Conservation (phyloP, 2,329 filamentous ascomycete genomes). For the Cordyceps pruinosa region DNA sequence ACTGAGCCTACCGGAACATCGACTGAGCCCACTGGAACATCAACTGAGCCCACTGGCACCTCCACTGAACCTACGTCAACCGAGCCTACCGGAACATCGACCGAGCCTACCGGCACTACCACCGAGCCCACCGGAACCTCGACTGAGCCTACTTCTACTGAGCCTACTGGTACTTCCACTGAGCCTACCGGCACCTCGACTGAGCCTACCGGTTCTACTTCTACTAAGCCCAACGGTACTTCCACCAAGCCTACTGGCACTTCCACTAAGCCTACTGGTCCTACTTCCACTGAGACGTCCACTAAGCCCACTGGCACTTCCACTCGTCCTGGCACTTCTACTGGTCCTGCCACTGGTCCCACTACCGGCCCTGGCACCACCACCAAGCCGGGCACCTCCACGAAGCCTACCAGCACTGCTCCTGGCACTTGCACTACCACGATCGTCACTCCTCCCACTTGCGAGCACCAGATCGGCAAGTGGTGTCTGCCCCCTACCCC, state of each 20-base stretch:
- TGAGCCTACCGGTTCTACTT: conserved; percentile 2
- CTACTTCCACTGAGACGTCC: conserved; percentile 3
- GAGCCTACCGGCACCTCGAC: conserved; percentile 8
- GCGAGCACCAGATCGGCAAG: conserved; percentile 48
- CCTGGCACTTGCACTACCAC: conserved; percentile 37
- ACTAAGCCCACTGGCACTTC: not conserved
- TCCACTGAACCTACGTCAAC: conserved; percentile 1
- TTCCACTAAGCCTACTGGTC: not conserved
- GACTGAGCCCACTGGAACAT: not conserved
- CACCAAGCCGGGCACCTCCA: conserved; percentile 11
- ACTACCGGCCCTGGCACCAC: not conserved
- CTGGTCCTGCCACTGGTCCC: not conserved
- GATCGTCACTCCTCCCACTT: conserved; percentile 36
- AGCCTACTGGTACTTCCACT: conserved; percentile 2
- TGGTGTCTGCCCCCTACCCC: conserved; percentile 48
- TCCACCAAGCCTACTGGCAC: conserved; percentile 9
- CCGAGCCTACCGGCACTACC: not conserved
- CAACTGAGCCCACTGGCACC: not conserved
- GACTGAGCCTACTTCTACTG: not conserved
- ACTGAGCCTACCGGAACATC: conserved; percentile 11
- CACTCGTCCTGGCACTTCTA: not conserved
- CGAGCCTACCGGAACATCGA: not conserved
- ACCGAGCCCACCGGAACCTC: not conserved
- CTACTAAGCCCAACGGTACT: not conserved
- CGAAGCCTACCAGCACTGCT: conserved; percentile 19